These are phyloP conservation scores for Mortierella sp. DNA, from an alignment of 371 early-diverging fungal genomes.

Conservation along the genomic window DNA sequence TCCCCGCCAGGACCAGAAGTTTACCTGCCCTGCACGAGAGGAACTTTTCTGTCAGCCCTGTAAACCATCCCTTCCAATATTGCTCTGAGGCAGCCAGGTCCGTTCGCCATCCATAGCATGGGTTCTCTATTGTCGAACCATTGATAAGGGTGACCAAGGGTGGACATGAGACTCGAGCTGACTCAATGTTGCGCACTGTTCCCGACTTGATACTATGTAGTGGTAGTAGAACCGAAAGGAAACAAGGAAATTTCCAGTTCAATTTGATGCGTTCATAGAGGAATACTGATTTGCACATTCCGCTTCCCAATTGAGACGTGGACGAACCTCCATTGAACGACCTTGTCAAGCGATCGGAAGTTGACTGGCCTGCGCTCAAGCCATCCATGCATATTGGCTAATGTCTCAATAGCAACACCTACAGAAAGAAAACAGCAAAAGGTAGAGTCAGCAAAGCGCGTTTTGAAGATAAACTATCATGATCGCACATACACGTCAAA, in stretches of 20 bases:
- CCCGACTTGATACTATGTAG: constrained; percentile 71
- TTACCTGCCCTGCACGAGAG: constrained; percentile 77
- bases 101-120: constrained; percentile 76
- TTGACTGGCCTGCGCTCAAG: constrained; percentile 39
- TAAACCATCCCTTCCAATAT: constrained; percentile 93
- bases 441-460: not conserved
- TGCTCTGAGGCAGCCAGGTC: constrained; percentile 76
- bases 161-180: constrained; percentile 86
- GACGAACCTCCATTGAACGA: constrained; percentile 44
- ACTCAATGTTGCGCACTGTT: constrained; percentile 74
- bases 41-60: constrained; percentile 85
- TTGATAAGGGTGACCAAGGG: constrained; percentile 60
- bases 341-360: constrained; percentile 48
- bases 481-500: not conserved
- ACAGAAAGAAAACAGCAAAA: not conserved
- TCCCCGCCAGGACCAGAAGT: constrained; percentile 90
- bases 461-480: too few relatives aligned
- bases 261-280: too few relatives aligned
- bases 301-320: too few relatives aligned
- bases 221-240: not conserved
- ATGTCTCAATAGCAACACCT: constrained; percentile 58
- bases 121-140: constrained; percentile 29
- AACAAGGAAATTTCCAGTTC: not conserved
- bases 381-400: constrained; percentile 53
- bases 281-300: too few relatives aligned